phyloP scores from a whole-genome alignment of 257 asterid genomes.

The Solanum sejunctum region DNA sequence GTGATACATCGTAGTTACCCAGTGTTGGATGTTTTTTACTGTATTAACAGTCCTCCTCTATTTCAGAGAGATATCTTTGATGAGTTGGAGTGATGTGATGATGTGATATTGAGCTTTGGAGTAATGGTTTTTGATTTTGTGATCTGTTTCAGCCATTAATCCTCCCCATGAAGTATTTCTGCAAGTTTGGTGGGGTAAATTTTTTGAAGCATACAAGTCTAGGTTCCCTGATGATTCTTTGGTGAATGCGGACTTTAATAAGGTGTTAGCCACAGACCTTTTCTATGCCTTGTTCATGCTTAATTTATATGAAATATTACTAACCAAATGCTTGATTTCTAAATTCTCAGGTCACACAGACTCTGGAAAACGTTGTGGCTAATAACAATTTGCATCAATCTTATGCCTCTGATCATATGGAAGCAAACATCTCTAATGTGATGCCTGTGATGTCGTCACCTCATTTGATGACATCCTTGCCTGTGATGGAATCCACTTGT shows the following conservation, averaged over 20 bases:
- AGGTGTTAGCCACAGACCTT: slow-evolving; percentile 9
- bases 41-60: neutral
- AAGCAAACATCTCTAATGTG: neutral
- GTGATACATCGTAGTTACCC: neutral
- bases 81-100: neutral
- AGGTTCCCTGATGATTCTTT: neutral
- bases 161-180: slow-evolving; percentile 11
- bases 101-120: neutral
- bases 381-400: neutral
- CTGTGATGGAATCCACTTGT: neutral
- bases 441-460: neutral
- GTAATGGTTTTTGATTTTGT: neutral
- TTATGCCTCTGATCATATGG: neutral
- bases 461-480: neutral
- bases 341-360: neutral
- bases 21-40: neutral
- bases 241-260: neutral
- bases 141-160: neutral
- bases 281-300: neutral
- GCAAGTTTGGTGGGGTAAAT: slow-evolving; percentile 16
- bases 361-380: neutral
- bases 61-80: neutral
- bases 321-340: neutral
- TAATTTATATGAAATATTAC: neutral
- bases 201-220: slow-evolving; percentile 5